phyloP scores from a whole-genome alignment of 2,329 filamentous ascomycete genomes.

The Xylariaceae sp. region DNA sequence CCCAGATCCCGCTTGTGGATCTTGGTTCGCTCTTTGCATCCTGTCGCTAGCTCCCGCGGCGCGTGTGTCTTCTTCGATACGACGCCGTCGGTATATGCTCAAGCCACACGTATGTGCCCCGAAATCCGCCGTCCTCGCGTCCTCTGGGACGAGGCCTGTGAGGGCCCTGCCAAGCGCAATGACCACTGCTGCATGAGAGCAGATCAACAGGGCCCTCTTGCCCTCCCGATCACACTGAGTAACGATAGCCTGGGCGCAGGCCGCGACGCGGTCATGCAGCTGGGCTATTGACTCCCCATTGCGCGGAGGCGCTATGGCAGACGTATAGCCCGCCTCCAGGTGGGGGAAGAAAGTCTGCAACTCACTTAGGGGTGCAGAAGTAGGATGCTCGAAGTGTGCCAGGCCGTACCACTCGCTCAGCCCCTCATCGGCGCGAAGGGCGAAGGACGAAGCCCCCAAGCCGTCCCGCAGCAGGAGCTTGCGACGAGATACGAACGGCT shows the following conservation, averaged over 20 bases:
- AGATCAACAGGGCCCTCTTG: constrained; percentile 67
- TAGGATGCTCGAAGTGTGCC: constrained; percentile 78
- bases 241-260: constrained; percentile 63
- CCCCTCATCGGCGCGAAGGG: constrained; percentile 49
- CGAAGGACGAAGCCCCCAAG: constrained; percentile 15
- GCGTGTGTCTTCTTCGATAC: constrained; percentile 1
- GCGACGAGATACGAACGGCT: constrained; percentile 53
- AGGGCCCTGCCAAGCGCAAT: constrained; percentile 79
- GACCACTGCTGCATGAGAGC: constrained; percentile 82
- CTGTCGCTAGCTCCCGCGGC: constrained; percentile 3
- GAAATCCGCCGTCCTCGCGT: constrained; percentile 71
- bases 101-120: constrained; percentile 76
- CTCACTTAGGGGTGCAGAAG: constrained; percentile 56
- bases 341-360: constrained; percentile 63
- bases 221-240: constrained; percentile 62
- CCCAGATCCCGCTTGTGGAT: constrained; percentile 24
- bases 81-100: constrained; percentile 49
- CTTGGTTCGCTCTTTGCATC: constrained; percentile 6
- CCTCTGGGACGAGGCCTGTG: constrained; percentile 68
- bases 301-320: constrained; percentile 59
- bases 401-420: constrained; percentile 86
- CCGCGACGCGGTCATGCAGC: constrained; percentile 73
- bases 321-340: constrained; percentile 48
- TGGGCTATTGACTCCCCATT: constrained; percentile 73
- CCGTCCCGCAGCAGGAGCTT: constrained; percentile 8